Conservation (phyloP, 805 yeast genomes). For the Debaryomyces maramus region DNA sequence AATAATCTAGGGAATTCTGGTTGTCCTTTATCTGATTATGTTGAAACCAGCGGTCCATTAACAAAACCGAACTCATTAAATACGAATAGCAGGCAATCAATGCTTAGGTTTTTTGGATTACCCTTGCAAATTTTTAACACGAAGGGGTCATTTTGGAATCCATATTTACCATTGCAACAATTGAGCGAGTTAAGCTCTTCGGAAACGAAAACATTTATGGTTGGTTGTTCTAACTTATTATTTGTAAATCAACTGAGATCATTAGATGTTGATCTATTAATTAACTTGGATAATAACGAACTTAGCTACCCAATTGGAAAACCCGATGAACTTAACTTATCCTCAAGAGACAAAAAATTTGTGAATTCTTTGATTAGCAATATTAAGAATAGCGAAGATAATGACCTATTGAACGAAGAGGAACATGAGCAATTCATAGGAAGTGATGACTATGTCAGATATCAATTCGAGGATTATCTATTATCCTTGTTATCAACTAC, state of each 20-base stretch:
- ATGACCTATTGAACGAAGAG: slow-evolving; percentile 30
- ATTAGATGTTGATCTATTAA: slow-evolving; percentile 65
- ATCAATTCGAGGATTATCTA: slow-evolving; percentile 87
- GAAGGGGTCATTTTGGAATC: slow-evolving; percentile 83
- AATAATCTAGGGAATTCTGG: slow-evolving; percentile 75
- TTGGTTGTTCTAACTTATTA: slow-evolving; percentile 88
- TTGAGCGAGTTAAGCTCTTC: slow-evolving; percentile 64
- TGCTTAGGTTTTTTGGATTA: slow-evolving; percentile 78
- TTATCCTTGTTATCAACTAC: slow-evolving; percentile 71
- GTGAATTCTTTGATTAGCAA: slow-evolving; percentile 55
- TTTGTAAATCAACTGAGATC: slow-evolving; percentile 61
- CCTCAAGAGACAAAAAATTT: slow-evolving; percentile 67
- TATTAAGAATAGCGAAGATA: slow-evolving; percentile 44
- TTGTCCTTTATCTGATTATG: slow-evolving; percentile 63
- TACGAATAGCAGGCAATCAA: slow-evolving; percentile 75
- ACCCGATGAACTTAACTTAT: slow-evolving; percentile 32
- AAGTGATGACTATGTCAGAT: slow-evolving; percentile 80
- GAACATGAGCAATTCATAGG: slow-evolving; percentile 34
- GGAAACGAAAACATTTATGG: slow-evolving; percentile 61
- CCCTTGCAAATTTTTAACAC: slow-evolving; percentile 83
- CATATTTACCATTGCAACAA: slow-evolving; percentile 93
- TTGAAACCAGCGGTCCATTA: slow-evolving; percentile 50
- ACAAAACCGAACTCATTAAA: slow-evolving; percentile 64
- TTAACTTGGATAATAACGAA: slow-evolving; percentile 65
- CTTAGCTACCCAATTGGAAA: slow-evolving; percentile 42